Base-by-base conservation (phyloP, 176 grass and related monocot species). In the Alloteropsis semialata region DNA sequence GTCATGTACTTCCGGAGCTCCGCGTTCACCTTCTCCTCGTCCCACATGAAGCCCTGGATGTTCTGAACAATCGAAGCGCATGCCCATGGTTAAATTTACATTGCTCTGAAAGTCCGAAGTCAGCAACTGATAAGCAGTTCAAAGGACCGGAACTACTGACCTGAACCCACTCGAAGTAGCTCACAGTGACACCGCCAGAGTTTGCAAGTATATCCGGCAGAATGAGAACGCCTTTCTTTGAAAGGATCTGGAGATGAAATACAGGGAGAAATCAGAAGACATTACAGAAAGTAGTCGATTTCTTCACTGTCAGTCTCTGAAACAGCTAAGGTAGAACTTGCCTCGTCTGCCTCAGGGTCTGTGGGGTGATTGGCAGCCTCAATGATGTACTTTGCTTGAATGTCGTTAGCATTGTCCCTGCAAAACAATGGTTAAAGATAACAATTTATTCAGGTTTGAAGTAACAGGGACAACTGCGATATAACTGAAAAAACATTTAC, bases 91-190 rank as follows among this genome's bases (percentile, higher is more conserved):
- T 29, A 65, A n/a, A 3, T 66, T 54, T 19, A 55, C 62, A 38
- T 19, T 33, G 33, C 8, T 74, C 15, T 81, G 58, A 57, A 56
- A 33, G n/a, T n/a, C n/a, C n/a, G 24, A 10, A 57, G 19, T 46
- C 22, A 58, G 46, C 0, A 13, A 69, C 34, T 57, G 69, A 49
- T 3, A 25, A 6, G 43, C 29, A 13, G 14, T 8, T n/a, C 7
- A 19, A 22, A 36, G 49, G 11, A 41, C 73, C 41, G 3, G 37
- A 43, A 21, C 5, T 3, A 56, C 84, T 55, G 28, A 82, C 93
- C 90, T 95, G 94, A 81, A 97, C 92, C 94, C 94, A 97, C 89
- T 97, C 94, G 43, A 97, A 97, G 77, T 97, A 97, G 87, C 94
- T 97, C 66, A 97, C 94, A 10, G 94, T 97, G 79, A 97, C 94